These are phyloP conservation scores for Diaporthe vaccinii DNA, from an alignment of 2,329 filamentous ascomycete species.

Conservation along the genomic window DNA sequence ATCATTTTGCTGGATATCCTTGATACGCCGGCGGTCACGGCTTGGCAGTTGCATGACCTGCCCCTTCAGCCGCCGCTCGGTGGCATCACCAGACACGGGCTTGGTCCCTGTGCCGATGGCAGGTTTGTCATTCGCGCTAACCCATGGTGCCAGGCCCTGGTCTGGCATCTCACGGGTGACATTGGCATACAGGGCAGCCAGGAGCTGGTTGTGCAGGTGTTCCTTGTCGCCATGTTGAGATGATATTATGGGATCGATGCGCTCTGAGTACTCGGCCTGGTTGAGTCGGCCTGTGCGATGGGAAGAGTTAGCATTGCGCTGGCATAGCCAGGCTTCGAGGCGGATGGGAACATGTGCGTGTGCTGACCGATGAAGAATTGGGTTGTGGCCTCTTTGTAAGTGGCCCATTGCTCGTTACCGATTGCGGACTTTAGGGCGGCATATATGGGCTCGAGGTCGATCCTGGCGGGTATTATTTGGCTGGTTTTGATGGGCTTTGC, in stretches of 20 bases:
- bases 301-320: slow-evolving; percentile 42
- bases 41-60: slow-evolving; percentile 80
- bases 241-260: slow-evolving; percentile 71
- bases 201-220: slow-evolving; percentile 77
- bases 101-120: slow-evolving; percentile 69
- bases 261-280: slow-evolving; percentile 70
- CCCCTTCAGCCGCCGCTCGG: slow-evolving; percentile 75
- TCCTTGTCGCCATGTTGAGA: slow-evolving; percentile 70
- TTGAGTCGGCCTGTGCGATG: slow-evolving; percentile 69
- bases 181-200: slow-evolving; percentile 77
- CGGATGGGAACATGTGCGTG: slow-evolving; percentile 15
- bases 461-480: slow-evolving; percentile 74
- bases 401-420: slow-evolving; percentile 72
- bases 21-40: slow-evolving; percentile 75
- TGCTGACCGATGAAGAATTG: slow-evolving; percentile 73
- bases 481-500: slow-evolving; percentile 70
- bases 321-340: not conserved
- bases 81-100: slow-evolving; percentile 74
- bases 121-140: slow-evolving; percentile 79
- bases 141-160: slow-evolving; percentile 76
- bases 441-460: slow-evolving; percentile 77
- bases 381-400: slow-evolving; percentile 74
- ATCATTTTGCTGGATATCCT: slow-evolving; percentile 73
- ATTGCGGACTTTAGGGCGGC: slow-evolving; percentile 71
- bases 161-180: slow-evolving; percentile 78